A percentile compares a stretch with the other conserved stretches of the same genome.
Conservation (phyloP, 352 stramenopile genomes). For the Pythium apleroticum region DNA sequence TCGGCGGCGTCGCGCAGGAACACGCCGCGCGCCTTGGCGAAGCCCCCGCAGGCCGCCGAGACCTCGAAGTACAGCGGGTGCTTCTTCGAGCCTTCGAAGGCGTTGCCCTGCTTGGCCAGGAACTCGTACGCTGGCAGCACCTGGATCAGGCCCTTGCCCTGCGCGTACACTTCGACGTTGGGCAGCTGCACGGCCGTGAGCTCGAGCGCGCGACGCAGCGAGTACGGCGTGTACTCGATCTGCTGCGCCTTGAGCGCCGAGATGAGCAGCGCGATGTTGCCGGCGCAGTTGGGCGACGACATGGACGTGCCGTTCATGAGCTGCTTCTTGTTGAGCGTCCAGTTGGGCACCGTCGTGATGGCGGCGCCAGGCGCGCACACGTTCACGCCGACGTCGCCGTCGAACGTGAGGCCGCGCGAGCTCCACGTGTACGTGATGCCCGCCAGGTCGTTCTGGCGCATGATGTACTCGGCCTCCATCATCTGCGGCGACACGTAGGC, state of each 20-base stretch:
- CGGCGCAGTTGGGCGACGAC: slow-evolving; percentile 93
- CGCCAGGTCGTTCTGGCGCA: slow-evolving; percentile 64
- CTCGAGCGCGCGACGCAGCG: slow-evolving; percentile 87
- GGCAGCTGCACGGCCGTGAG: slow-evolving; percentile 71
- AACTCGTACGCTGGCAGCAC: slow-evolving; percentile 78
- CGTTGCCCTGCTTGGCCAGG: slow-evolving; percentile 42
- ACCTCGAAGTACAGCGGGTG: slow-evolving; percentile 50
- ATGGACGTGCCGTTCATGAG: slow-evolving; percentile 98
- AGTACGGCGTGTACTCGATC: slow-evolving; percentile 85
- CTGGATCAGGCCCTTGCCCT: slow-evolving; percentile 83
- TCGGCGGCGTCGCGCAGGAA: slow-evolving; percentile 85
- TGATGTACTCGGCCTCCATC: slow-evolving; percentile 92
- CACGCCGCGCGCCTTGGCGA: slow-evolving; percentile 63
- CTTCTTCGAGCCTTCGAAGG: slow-evolving; percentile 60
- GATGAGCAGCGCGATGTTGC: slow-evolving; percentile 92
- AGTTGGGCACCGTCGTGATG: slow-evolving; percentile 94
- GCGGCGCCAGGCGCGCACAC: slow-evolving; percentile 94
- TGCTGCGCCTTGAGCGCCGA: slow-evolving; percentile 84
- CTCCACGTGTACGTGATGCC: slow-evolving; percentile 91
- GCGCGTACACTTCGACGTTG: slow-evolving; percentile 69
- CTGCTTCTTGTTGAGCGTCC: slow-evolving; percentile 94
- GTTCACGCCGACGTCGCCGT: slow-evolving; percentile 91
- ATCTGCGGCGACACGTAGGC: slow-evolving; percentile 95
- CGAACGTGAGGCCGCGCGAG: slow-evolving; percentile 89
- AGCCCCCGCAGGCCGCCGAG: slow-evolving; percentile 24